Base-by-base conservation (phyloP, 805 yeast species). In the Sugiyamaella boreocaroliniensis region DNA sequence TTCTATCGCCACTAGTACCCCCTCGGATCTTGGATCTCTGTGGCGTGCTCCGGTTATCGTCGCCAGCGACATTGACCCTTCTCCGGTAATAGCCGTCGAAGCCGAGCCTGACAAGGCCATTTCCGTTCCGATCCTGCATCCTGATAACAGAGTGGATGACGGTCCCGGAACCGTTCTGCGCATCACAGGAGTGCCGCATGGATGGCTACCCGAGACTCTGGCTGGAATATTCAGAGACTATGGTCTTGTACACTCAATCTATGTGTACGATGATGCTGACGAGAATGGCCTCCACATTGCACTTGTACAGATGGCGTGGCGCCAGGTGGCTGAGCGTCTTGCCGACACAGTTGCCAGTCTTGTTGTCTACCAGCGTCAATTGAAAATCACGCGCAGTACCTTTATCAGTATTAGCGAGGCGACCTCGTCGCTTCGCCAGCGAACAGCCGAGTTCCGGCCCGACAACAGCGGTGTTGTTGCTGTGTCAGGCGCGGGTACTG, bases 211-310 rank as follows among this genome's bases (percentile, higher is more conserved):
- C 7, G 49, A 51, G 29, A 44, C 29, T 22, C 40, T 56, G 37
- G 52, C 14, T 42, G 47, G 47, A 7, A 34, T 52, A 12, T 56
- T 56, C 43, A n/a, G 51, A 6, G n/a, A 16, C 14, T 55, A 49
- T 26, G 58, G 53, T 4, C 18, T 12, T 8, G 52, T 54, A 7
- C 43, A 49, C 16, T 48, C 51, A 11, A 49, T 55, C 12, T 56
- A 29, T 45, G 49, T 52, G 29, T 56, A 51, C 46, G 53, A 55
- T 15, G 56, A 48, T 18, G 34, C 29, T 16, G 50, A 52, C 32
- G 53, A 54, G 22, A 20, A n/a, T 40, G 54, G 55, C 32, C 34
- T 15, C 20, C 51, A 56, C n/a, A 55, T 52, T 43, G 59, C 58
- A 2, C 45, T 56, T 5, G 57, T 54, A 7, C 51, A 56, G 40